A percentile compares a stretch with the other conserved stretches of the same genome.
Conservation (phyloP, 495 filamentous ascomycete species). For the Aspergillus coremiiformis region DNA sequence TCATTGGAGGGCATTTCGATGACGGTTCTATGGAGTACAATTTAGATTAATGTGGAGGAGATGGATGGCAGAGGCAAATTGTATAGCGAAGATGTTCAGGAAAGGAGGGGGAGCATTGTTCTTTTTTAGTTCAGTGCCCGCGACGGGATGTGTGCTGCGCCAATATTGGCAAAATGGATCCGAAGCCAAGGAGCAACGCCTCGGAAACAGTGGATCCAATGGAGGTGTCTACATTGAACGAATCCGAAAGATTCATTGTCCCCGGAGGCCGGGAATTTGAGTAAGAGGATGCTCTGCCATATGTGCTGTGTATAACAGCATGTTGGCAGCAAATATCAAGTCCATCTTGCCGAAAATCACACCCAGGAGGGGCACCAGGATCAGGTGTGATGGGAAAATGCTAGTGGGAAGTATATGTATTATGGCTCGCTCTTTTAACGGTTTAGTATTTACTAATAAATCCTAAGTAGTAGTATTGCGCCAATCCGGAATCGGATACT, state of each 20-base stretch:
- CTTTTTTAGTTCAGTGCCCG: not conserved
- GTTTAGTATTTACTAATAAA: too few relatives aligned
- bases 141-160: not conserved
- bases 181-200: not conserved
- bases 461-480: too few relatives aligned
- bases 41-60: too few relatives aligned
- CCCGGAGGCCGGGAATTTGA: not conserved
- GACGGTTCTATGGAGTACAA: not conserved
- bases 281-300: not conserved
- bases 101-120: not conserved
- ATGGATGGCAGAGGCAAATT: not conserved
- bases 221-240: not conserved
- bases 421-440: too few relatives aligned
- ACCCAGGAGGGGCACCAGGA: not conserved
- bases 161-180: not conserved
- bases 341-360: not conserved
- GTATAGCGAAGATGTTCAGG: too few relatives aligned
- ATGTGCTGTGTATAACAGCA: not conserved
- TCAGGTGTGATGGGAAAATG: not conserved
- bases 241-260: not conserved
- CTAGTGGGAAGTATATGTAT: not conserved
- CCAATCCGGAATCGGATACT: too few relatives aligned
- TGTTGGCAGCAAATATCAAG: not conserved
- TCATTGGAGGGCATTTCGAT: constrained; percentile 29
- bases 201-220: not conserved